Percentiles rank a stretch among this genome's conserved stretches.
phyloP scores from a whole-genome alignment of 441 rosid genomes.

The Biscutella laevigata region DNA sequence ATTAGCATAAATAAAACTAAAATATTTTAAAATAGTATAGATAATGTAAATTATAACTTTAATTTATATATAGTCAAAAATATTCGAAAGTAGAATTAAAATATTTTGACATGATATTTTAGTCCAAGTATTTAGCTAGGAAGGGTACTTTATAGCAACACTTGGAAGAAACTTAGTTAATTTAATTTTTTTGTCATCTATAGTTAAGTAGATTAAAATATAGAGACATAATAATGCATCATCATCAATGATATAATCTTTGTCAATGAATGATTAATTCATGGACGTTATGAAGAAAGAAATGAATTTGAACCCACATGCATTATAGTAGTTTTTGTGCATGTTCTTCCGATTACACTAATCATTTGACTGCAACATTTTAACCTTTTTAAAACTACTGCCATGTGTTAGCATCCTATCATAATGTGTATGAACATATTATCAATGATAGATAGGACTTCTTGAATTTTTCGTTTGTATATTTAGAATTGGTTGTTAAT shows the following conservation, averaged over 20 bases:
- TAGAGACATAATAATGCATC: background rate
- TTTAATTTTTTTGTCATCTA: background rate
- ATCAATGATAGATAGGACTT: too few relatives aligned
- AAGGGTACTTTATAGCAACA: background rate
- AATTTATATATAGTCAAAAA: too few relatives aligned
- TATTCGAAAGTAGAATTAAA: too few relatives aligned
- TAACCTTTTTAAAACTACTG: background rate
- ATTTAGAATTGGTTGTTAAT: too few relatives aligned
- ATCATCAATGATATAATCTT: background rate
- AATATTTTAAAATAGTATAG: too few relatives aligned
- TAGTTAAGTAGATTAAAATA: background rate
- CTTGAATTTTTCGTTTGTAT: too few relatives aligned
- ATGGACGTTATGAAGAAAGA: conserved; percentile 19
- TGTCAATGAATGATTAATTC: background rate
- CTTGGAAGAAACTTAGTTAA: background rate
- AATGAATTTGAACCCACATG: conserved; percentile 24
- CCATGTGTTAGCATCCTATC: background rate
- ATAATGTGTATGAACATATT: background rate
- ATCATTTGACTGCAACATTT: conserved; percentile 16
- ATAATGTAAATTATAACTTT: too few relatives aligned
- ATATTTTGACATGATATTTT: too few relatives aligned
- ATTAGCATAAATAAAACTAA: too few relatives aligned
- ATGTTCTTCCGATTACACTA: conserved; percentile 17
- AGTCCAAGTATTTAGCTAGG: too few relatives aligned
- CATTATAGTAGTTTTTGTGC: background rate